A percentile compares a stretch with the other conserved stretches of the same genome.
phyloP scores from a whole-genome alignment of 1,284 basidiomycete species.

The Heterobasidion annosum region DNA sequence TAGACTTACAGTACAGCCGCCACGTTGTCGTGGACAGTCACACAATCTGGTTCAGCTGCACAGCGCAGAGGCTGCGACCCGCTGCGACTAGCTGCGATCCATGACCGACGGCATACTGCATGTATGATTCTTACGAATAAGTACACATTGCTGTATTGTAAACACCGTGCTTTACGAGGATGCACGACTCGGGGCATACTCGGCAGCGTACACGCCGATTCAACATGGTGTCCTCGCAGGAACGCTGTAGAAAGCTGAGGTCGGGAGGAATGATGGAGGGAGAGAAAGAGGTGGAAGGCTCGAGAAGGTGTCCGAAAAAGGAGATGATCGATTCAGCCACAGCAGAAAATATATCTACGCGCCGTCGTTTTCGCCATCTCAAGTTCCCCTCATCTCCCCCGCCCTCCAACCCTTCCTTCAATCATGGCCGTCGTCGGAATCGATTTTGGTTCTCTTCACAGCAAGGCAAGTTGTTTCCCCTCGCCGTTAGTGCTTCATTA shows the following conservation, averaged over 20 bases:
- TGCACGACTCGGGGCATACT: too few species aligned
- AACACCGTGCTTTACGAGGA: too few species aligned
- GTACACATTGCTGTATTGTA: too few species aligned
- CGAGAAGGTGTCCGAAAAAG: conserved; percentile 12
- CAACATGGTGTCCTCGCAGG: too few species aligned
- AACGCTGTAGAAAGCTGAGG: background rate
- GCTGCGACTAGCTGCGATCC: too few species aligned
- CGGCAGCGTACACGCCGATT: too few species aligned
- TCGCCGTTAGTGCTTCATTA: conserved; percentile 10
- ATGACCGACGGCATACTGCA: too few species aligned
- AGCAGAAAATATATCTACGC: conserved; percentile 6
- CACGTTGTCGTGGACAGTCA: too few species aligned
- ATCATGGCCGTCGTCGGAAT: conserved; percentile 85
- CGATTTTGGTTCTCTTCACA: conserved; percentile 83
- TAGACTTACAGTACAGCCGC: too few species aligned
- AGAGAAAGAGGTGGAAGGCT: conserved; percentile 6
- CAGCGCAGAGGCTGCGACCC: too few species aligned
- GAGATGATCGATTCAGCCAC: conserved; percentile 7
- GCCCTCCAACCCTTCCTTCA: conserved; percentile 7
- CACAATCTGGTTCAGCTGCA: too few species aligned
- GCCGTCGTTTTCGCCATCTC: background rate
- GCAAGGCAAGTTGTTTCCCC: conserved; percentile 49
- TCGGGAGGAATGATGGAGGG: background rate
- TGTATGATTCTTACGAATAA: too few species aligned
- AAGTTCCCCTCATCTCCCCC: conserved; percentile 13